These are phyloP conservation scores for Fusarium mexicanum DNA, from an alignment of 2,329 filamentous ascomycete species.

Conservation along the genomic window DNA sequence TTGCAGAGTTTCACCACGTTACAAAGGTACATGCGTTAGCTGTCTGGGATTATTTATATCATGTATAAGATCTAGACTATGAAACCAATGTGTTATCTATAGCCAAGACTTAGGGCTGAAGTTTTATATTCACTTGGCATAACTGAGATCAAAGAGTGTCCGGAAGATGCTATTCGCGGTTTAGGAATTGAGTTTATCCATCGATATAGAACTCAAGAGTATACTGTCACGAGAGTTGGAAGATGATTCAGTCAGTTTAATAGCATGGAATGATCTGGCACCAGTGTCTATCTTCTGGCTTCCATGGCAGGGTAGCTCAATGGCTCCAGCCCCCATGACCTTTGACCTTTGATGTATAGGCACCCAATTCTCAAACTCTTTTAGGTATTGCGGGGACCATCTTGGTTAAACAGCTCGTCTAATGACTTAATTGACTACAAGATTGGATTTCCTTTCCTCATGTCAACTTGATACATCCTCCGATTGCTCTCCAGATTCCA, in stretches of 20 bases:
- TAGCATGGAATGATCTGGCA: neutral
- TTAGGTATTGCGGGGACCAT: too few species aligned
- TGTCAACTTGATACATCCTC: too few species aligned
- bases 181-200: neutral
- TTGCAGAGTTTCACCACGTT: neutral
- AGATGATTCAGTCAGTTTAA: neutral
- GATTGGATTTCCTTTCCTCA: neutral
- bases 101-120: fast-evolving
- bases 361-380: neutral
- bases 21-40: slow-evolving; percentile 1
- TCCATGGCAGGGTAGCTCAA: neutral
- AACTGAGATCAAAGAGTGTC: neutral
- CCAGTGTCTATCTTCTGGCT: neutral
- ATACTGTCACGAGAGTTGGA: fast-evolving
- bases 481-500: neutral
- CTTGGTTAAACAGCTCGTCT: neutral
- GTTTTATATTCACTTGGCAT: too few species aligned
- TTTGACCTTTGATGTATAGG: too few species aligned
- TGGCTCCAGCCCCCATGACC: too few species aligned
- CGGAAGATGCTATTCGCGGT: neutral
- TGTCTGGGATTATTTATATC: slow-evolving; percentile 2
- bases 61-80: neutral
- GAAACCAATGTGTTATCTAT: neutral
- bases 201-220: neutral
- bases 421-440: neutral